These are phyloP conservation scores for Solanum paucissectum DNA, from an alignment of 257 asterid species.

Conservation along the genomic window DNA sequence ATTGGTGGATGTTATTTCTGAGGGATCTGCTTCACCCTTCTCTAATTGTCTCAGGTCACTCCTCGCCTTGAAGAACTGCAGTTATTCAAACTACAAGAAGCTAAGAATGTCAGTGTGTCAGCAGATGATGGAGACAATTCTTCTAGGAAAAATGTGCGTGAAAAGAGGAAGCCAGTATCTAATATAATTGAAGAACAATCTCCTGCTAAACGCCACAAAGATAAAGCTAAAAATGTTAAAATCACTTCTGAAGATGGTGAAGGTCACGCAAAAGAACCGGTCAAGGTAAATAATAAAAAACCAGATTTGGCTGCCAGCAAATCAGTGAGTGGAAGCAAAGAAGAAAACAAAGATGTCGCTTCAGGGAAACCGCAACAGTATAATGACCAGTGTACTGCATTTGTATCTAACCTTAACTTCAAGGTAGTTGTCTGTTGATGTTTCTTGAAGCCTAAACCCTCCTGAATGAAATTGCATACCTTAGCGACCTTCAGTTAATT, in stretches of 20 bases:
- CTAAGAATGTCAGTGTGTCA: constrained; percentile 28
- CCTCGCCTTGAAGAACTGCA: constrained; percentile 95
- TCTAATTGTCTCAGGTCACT: constrained; percentile 48
- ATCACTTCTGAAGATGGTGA: constrained; percentile 24
- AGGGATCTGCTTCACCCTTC: neutral
- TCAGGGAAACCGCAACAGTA: constrained; percentile 36
- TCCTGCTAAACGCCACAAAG: constrained; percentile 63
- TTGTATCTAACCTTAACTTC: constrained; percentile 59
- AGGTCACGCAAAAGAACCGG: constrained; percentile 21
- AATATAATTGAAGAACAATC: constrained; percentile 38
- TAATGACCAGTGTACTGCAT: constrained; percentile 84
- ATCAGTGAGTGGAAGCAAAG: constrained; percentile 24
- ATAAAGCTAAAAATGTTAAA: constrained; percentile 25
- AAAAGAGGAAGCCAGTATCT: constrained; percentile 65
- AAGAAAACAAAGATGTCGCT: constrained; percentile 28
- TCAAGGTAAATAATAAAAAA: constrained; percentile 26
- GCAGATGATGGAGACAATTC: constrained; percentile 38
- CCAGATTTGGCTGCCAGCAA: constrained; percentile 19
- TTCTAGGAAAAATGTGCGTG: constrained; percentile 37
- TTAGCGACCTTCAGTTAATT: neutral
- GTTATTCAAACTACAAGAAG: constrained; percentile 63
- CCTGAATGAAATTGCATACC: neutral
- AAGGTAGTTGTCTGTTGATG: constrained; percentile 35
- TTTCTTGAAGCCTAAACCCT: neutral
- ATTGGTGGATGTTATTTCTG: neutral